Base-by-base conservation (phyloP, 805 yeast species). In the Candida tammaniensis region DNA sequence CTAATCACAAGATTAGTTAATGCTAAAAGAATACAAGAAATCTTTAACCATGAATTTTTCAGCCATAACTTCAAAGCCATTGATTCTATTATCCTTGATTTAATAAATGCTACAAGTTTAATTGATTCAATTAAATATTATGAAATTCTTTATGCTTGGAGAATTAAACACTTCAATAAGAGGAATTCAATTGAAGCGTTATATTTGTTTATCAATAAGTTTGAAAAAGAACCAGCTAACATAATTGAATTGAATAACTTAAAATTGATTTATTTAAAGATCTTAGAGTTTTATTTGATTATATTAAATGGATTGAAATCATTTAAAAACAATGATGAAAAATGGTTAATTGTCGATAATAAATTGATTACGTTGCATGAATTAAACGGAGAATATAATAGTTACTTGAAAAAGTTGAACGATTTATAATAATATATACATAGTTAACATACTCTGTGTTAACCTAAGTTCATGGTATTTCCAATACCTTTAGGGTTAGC, bases 401-500 rank as follows among this genome's bases (percentile, higher is more conserved):
- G 52, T 22, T 65, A 69, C 68, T 47, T 64, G 17, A 55, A 36
- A n/a, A 31, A 24, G 22, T 34, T 34, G 19, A 22, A 17, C 8
- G 6, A 13, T 24, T 9, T 13, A 31, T 25, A 22, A 31, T 9
- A 17, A 18, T 6, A 27, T 27, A 17, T n/a, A 27, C 11, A 17
- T 27, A 17, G 5, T 11, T 18, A 17, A 9, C 9, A 27, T 5
- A 12, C 7, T 12, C 11, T 23, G 4, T 7, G 11, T 36, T 48
- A 67, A 8, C 73, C 72, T 15, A 67, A 44, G 43, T 67, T 67
- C 13, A 58, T 64, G 30, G 89, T 87, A 54, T 91, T 91, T 8
- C 98, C 98, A 37, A 89, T 80, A 6, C 98, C 98, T 49, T 76
- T 79, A 0, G 88, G 83, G 54, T 87, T 79, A 3, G 77, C 76